Percentiles rank a stretch among this genome's conserved stretches.
Evolutionary conservation across 257 asterid genomes (phyloP).

Genomic region (Misopates orontium): DNA sequence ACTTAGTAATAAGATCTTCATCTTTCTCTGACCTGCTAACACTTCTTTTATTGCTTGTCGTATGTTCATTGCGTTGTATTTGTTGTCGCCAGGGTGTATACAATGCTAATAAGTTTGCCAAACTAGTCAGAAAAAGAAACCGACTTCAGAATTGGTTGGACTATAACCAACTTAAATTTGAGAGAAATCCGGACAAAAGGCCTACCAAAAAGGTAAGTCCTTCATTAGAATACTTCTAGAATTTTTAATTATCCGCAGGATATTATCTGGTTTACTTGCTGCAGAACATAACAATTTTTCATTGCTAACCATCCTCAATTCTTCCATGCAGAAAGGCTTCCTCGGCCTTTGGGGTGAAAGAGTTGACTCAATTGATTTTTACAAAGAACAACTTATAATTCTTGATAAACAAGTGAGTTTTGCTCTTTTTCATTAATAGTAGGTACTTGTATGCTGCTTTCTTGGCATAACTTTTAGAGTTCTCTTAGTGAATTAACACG

Average conservation of each 20-base stretch:
- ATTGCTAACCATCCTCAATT: slow-evolving; percentile 13
- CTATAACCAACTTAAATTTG: slow-evolving; percentile 83
- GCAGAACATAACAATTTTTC: neutral
- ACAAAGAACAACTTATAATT: slow-evolving; percentile 56
- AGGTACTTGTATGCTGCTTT: neutral
- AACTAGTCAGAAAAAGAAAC: slow-evolving; percentile 64
- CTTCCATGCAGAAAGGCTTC: slow-evolving; percentile 71
- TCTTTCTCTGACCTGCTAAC: neutral
- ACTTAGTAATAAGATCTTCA: neutral
- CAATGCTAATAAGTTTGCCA: slow-evolving; percentile 72
- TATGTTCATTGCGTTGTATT: slow-evolving; percentile 15
- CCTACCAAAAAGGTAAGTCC: slow-evolving; percentile 69
- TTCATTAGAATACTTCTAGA: slow-evolving; percentile 8
- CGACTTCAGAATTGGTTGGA: slow-evolving; percentile 83
- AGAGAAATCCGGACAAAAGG: slow-evolving; percentile 63
- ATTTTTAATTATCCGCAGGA: neutral
- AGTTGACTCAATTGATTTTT: slow-evolving; percentile 77
- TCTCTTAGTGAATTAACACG: slow-evolving; percentile 4
- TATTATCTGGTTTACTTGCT: slow-evolving; percentile 2
- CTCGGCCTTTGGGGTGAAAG: slow-evolving; percentile 85
- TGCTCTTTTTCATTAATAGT: neutral
- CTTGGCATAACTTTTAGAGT: neutral
- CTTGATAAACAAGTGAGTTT: slow-evolving; percentile 62
- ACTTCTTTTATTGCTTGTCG: slow-evolving; percentile 4
- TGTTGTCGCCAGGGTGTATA: slow-evolving; percentile 59